Evolutionary conservation across 164 flowering plant species (phyloP).

Genomic region (Liquidambar formosana): DNA sequence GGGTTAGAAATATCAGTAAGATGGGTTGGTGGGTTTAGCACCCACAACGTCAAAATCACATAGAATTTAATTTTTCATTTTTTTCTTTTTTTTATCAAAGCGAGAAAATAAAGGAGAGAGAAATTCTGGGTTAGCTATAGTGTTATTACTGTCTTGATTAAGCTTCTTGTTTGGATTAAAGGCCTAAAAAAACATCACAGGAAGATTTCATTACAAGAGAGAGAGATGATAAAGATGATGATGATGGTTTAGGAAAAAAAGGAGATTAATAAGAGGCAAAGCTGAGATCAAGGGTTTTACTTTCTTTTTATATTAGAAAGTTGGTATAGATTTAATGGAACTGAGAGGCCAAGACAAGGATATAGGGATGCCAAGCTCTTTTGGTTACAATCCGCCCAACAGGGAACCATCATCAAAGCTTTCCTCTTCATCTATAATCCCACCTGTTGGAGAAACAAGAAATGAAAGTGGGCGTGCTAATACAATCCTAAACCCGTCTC

Average conservation of each 20-base stretch:
- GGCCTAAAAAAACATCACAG: conserved; percentile 11
- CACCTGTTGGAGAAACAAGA: conserved; percentile 15
- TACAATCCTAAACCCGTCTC: conserved; percentile 14
- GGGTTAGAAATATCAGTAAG: conserved; percentile 19
- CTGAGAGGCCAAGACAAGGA: conserved; percentile 35
- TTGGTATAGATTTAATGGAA: conserved; percentile 28
- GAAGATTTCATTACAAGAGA: background rate
- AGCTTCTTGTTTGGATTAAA: background rate
- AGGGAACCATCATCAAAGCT: conserved; percentile 27
- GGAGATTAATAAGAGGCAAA: background rate
- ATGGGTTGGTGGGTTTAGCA: conserved; percentile 39
- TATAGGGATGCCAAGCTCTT: conserved; percentile 33
- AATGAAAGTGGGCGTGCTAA: conserved; percentile 17
- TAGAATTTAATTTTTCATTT: too few relatives aligned
- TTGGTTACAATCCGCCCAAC: conserved; percentile 25
- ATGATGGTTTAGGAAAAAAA: conserved; percentile 2
- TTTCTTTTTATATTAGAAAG: background rate
- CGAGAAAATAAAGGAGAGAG: background rate
- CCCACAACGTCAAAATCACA: conserved; percentile 28
- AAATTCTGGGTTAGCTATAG: conserved; percentile 15
- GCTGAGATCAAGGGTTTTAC: background rate
- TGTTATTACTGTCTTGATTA: conserved; percentile 25
- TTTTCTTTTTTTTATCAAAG: too few relatives aligned
- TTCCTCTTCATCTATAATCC: conserved; percentile 13
- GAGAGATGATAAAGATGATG: conserved; percentile 9